Conservation (phyloP, 2,329 filamentous ascomycete genomes). For the Phyllosticta citriasiana region DNA sequence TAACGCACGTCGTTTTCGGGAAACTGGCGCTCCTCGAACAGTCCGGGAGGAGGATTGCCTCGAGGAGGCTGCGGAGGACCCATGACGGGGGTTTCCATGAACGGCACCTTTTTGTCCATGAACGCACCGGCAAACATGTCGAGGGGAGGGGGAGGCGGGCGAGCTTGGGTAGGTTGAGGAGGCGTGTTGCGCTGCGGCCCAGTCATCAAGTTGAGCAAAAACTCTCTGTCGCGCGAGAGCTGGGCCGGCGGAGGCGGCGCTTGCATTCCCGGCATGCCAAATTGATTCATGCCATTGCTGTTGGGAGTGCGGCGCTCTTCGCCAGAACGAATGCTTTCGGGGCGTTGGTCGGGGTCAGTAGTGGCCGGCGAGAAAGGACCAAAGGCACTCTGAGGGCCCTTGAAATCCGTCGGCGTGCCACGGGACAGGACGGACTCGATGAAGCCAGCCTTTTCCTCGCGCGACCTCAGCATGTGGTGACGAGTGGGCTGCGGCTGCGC, state of each 20-base stretch:
- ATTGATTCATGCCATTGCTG: constrained; percentile 2
- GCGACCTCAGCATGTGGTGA: constrained; percentile 18
- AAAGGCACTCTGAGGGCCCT: constrained; percentile 24
- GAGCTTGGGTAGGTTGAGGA: constrained; percentile 18
- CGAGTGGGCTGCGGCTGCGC: constrained; percentile 12
- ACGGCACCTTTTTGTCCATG: constrained; percentile 24
- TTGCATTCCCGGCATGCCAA: background rate
- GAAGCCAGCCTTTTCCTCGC: constrained; percentile 25
- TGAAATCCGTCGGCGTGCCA: constrained; percentile 20
- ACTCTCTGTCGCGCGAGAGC: constrained; percentile 62
- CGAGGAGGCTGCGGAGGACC: constrained; percentile 15
- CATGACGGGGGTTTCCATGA: constrained; percentile 18
- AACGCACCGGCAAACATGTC: constrained; percentile 20
- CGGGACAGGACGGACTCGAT: constrained; percentile 26
- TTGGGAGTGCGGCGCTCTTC: constrained; percentile 4
- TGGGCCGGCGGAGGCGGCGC: background rate
- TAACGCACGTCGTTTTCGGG: constrained; percentile 8
- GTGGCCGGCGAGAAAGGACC: constrained; percentile 24
- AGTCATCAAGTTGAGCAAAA: constrained; percentile 72
- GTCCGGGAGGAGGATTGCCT: constrained; percentile 30
- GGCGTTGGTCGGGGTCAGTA: constrained; percentile 14
- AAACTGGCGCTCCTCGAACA: constrained; percentile 23
- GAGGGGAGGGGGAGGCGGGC: constrained; percentile 9
- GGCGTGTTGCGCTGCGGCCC: constrained; percentile 25
- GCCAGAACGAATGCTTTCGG: constrained; percentile 3